Conservation (phyloP, 2,329 filamentous ascomycete species). For the Sclerotinia nivalis region DNA sequence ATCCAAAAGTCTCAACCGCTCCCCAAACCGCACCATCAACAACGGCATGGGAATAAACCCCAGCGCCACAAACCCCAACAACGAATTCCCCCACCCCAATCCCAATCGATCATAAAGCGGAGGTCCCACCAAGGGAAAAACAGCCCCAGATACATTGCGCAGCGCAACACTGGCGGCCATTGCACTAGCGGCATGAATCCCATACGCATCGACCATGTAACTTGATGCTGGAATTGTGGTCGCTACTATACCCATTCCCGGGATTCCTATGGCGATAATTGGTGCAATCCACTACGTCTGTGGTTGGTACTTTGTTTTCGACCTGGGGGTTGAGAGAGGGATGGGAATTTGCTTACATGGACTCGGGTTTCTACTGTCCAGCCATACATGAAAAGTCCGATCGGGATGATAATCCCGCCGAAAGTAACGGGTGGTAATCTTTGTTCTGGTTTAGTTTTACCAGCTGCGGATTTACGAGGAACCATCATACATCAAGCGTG, state of each 20-base stretch:
- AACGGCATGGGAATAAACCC: slow-evolving; percentile 45
- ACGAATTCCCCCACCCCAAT: slow-evolving; percentile 49
- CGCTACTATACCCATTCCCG: slow-evolving; percentile 45
- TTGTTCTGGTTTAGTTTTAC: slow-evolving; percentile 42
- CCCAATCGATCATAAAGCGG: slow-evolving; percentile 46
- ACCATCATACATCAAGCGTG: slow-evolving; percentile 8
- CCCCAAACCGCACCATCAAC: neutral
- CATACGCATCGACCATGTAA: slow-evolving; percentile 50
- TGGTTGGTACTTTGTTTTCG: neutral
- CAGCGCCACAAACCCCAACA: slow-evolving; percentile 51
- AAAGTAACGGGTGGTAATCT: slow-evolving; percentile 47
- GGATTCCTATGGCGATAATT: slow-evolving; percentile 44
- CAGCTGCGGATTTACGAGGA: neutral
- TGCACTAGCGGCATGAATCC: slow-evolving; percentile 43
- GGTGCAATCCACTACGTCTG: slow-evolving; percentile 45
- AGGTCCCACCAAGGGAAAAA: slow-evolving; percentile 52
- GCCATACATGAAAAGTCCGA: slow-evolving; percentile 52
- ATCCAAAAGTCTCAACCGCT: neutral
- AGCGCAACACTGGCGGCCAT: slow-evolving; percentile 44
- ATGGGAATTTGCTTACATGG: neutral
- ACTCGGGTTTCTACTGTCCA: slow-evolving; percentile 47
- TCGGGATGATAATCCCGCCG: slow-evolving; percentile 44
- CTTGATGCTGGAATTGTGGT: slow-evolving; percentile 45
- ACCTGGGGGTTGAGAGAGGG: neutral
- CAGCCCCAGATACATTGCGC: slow-evolving; percentile 49